Conservation (phyloP, 306 rosid genomes). For the Argentina anserina region DNA sequence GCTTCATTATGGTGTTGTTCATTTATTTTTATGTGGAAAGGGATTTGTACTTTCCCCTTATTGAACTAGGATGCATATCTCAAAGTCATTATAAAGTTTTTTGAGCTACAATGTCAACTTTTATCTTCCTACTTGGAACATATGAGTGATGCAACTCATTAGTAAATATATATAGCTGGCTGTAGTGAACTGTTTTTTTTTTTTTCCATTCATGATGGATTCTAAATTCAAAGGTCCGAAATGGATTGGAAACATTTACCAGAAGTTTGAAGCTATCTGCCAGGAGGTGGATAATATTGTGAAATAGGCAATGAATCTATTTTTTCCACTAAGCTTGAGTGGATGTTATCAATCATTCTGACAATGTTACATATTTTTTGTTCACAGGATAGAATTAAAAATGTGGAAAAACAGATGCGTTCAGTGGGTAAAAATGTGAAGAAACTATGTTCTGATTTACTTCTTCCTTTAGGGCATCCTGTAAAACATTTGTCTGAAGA, state of each 20-base stretch:
- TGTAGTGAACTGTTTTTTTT: too few relatives aligned
- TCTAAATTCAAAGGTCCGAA: conserved; percentile 41
- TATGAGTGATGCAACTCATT: background rate
- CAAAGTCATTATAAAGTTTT: background rate
- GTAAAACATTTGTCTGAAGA: too few relatives aligned
- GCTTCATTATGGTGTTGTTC: too few relatives aligned
- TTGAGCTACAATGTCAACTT: conserved; percentile 1
- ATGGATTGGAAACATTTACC: conserved; percentile 76
- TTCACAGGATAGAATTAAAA: conserved; percentile 64
- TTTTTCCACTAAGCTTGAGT: conserved; percentile 7
- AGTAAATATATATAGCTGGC: conserved; percentile 5
- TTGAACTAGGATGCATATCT: background rate
- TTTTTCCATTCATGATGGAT: conserved; percentile 45
- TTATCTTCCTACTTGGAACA: background rate
- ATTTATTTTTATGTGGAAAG: background rate
- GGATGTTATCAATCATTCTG: conserved; percentile 7
- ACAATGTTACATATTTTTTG: conserved; percentile 11
- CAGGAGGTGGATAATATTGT: conserved; percentile 74
- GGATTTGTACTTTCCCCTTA: background rate
- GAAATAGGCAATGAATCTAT: conserved; percentile 52
- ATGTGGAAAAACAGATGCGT: conserved; percentile 64
- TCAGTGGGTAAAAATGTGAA: conserved; percentile 64
- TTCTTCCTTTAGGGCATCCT: conserved; percentile 36
- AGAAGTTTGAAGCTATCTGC: conserved; percentile 78
- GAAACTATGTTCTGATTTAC: conserved; percentile 60